Base-by-base conservation (phyloP, 176 grass and related monocot genomes). In the Triticum timopheevii region DNA sequence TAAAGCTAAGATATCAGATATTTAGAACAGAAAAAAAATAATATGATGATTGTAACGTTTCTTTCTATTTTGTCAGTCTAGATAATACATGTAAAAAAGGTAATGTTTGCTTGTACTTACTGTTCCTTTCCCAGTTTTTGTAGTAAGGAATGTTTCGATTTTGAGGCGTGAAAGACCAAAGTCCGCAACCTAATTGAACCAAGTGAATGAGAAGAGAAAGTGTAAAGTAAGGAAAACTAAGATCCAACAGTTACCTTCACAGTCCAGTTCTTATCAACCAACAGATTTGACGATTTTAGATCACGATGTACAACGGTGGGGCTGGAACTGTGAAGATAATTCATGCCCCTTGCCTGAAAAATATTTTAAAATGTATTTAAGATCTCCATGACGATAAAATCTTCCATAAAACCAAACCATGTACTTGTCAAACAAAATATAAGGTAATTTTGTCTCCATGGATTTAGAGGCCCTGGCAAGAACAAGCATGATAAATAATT, bases 181-280 rank as follows among this genome's bases (percentile, higher is more conserved):
- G 82, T 98, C 96, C 10, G 88, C 93, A 61, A 98, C 96, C 96
- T 98, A 72, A 79, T 88, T 52, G 77, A 81, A 70, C n/a, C 50
- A 74, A n/a, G 33, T 10, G 28, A 19, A 80, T 91, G 45, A 91
- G 75, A 87, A 76, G 12, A 84, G 75, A 67, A 66, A 87, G 27
- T 7, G 80, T 34, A 44, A 20, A 8, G 33, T 34, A 50, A 36
- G 24, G 61, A 44, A 15, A 76, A 23, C 11, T 67, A 56, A 80
- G 25, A 62, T 91, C 30, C 16, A 54, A n/a, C 17, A 22, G 5
- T 58, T 79, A 98, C 96, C 96, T 96, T 98, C 12, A 96, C 96
- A 45, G 92, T 98, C 96, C 93, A 98, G 90, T 94, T 98, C 91
- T 94, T 98, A 79, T 98, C 96, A 47, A 98, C 96, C 89, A 98